Evolutionary conservation across 129 eudicot genomes (phyloP).

Genomic region (Apium graveolens): DNA sequence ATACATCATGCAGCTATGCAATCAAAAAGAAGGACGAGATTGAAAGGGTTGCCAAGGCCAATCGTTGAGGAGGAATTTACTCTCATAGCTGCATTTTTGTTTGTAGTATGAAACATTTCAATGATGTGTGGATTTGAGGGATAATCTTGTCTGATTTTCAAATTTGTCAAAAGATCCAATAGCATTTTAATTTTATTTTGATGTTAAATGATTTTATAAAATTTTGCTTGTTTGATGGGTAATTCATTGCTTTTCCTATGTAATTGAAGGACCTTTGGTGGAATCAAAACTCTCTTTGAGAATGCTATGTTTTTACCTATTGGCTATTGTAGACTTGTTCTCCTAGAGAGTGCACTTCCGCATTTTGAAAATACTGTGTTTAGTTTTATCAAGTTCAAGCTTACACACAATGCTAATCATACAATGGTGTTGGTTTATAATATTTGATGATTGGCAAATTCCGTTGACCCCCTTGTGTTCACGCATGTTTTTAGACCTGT

Average conservation of each 20-base stretch:
- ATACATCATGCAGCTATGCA: constrained; percentile 45
- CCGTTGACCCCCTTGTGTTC: no score
- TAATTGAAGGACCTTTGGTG: not conserved
- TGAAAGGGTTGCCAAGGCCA: constrained; percentile 81
- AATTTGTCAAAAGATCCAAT: not conserved
- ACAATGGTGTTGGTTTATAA: no score
- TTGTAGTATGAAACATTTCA: not conserved
- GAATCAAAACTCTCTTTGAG: not conserved
- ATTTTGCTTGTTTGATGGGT: not conserved
- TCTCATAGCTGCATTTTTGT: not conserved
- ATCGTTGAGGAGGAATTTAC: constrained; percentile 35
- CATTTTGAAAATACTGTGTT: no score
- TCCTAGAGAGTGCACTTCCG: no score
- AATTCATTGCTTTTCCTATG: not conserved
- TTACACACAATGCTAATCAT: no score
- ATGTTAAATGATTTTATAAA: not conserved
- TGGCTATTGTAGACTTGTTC: no score
- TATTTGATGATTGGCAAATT: no score
- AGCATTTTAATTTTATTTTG: not conserved
- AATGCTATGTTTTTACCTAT: no score
- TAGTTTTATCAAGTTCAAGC: no score
- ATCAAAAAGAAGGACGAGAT: constrained; percentile 82
- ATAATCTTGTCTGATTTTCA: not conserved
- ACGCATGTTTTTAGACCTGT: no score
- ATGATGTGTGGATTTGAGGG: not conserved